Conservation (phyloP, 805 yeast genomes). For the Kazachstania bromeliacearum region DNA sequence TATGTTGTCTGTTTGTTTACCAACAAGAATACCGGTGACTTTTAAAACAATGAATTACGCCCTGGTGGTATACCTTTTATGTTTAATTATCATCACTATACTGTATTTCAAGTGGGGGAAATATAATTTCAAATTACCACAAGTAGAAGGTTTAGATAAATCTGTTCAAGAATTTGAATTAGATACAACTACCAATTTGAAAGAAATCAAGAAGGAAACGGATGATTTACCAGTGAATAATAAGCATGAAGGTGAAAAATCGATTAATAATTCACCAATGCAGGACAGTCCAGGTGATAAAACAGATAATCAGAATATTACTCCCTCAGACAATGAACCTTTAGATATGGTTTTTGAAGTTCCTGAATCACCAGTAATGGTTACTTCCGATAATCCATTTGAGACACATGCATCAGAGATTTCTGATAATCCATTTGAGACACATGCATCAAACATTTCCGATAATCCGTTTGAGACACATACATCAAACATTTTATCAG, state of each 20-base stretch:
- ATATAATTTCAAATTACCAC: slow-evolving; percentile 54
- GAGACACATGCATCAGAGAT: background rate
- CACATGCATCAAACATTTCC: no score
- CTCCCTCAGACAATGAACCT: background rate
- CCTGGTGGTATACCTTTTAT: slow-evolving; percentile 45
- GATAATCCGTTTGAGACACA: no score
- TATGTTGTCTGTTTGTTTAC: slow-evolving; percentile 55
- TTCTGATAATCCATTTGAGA: no score
- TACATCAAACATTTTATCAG: no score
- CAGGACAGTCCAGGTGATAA: background rate
- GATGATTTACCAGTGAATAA: background rate
- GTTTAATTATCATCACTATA: slow-evolving; percentile 39
- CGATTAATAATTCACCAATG: background rate
- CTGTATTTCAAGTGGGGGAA: slow-evolving; percentile 55
- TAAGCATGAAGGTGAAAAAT: background rate
- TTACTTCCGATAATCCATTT: slow-evolving; percentile 3
- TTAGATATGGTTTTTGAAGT: slow-evolving; percentile 1
- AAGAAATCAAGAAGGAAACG: background rate
- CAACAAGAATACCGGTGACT: slow-evolving; percentile 52
- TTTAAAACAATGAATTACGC: slow-evolving; percentile 42
- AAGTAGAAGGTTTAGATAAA: slow-evolving; percentile 1
- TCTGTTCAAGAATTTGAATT: no score
- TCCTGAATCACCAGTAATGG: slow-evolving; percentile 1
- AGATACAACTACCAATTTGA: background rate
- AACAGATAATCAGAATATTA: background rate